Base-by-base conservation (phyloP, 164 flowering plant species). In the Protea cynaroides region DNA sequence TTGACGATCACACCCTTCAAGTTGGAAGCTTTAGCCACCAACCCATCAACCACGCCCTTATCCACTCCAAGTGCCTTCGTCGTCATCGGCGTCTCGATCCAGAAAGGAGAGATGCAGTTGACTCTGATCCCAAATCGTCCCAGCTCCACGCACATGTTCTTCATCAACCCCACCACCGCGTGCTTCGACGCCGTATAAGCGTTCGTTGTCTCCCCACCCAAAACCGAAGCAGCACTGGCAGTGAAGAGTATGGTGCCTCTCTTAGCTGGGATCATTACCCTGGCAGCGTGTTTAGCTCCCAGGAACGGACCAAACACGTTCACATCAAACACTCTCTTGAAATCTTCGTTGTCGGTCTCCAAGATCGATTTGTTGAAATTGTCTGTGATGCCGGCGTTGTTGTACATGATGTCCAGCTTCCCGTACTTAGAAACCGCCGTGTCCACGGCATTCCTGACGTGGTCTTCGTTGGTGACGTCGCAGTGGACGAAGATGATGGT, bases 221-320 rank as follows among this genome's bases (percentile, higher is more conserved):
- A 10, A 17, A 46, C 12, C 8, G 50, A 46, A 8, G 50, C 50
- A 10, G 14, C 50, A 47, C 83, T 81, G 0, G 76, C 54, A 0
- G 81, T 79, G 73, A 77, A 75, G 11, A 79, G 57, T 4, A 81
- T 77, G 65, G 53, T 25, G 0, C 81, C 83, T 14, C 43, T 52
- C 53, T 67, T 64, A 0, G n/a, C n/a, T n/a, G n/a, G n/a, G n/a
- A n/a, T n/a, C n/a, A n/a, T n/a, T n/a, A n/a, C n/a, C n/a, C n/a
- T n/a, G n/a, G n/a, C n/a, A n/a, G n/a, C n/a, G n/a, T n/a, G n/a
- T n/a, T n/a, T n/a, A n/a, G n/a, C n/a, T n/a, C n/a, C n/a, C n/a
- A n/a, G n/a, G n/a, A n/a, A n/a, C n/a, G n/a, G n/a, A n/a, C n/a
- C n/a, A n/a, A n/a, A n/a, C n/a, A n/a, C n/a, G n/a, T n/a, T n/a